phyloP scores from a whole-genome alignment of 2,329 filamentous ascomycete species.

The Clonostachys byssicola region DNA sequence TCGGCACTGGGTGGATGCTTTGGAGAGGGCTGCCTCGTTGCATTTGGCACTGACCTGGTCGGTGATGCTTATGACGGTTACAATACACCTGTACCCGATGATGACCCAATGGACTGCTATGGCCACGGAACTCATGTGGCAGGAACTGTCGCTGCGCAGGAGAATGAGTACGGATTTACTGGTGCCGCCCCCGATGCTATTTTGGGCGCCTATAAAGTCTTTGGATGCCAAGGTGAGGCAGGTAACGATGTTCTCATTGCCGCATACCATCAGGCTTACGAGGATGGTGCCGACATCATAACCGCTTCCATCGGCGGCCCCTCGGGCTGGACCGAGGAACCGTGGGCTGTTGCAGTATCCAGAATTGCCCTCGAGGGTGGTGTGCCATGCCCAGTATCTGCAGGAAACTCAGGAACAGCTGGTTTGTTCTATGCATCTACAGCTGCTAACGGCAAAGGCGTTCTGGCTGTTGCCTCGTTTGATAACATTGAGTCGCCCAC shows the following conservation, averaged over 20 bases:
- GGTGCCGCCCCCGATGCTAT: slow-evolving; percentile 53
- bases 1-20: slow-evolving; percentile 62
- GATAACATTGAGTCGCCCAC: slow-evolving; percentile 39
- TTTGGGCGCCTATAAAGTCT: slow-evolving; percentile 52
- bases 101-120: slow-evolving; percentile 46
- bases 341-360: slow-evolving; percentile 43
- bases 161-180: slow-evolving; percentile 46
- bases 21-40: slow-evolving; percentile 53
- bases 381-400: slow-evolving; percentile 47
- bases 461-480: slow-evolving; percentile 44
- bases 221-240: slow-evolving; percentile 48
- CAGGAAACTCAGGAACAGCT: slow-evolving; percentile 40
- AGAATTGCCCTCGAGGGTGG: slow-evolving; percentile 45
- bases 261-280: slow-evolving; percentile 55
- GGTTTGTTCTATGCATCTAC: slow-evolving; percentile 46
- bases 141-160: slow-evolving; percentile 58
- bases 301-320: slow-evolving; percentile 48
- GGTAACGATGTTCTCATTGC: slow-evolving; percentile 53
- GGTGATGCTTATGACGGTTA: slow-evolving; percentile 45
- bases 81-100: slow-evolving; percentile 35
- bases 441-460: slow-evolving; percentile 40
- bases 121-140: slow-evolving; percentile 61
- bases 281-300: slow-evolving; percentile 56
- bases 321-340: slow-evolving; percentile 47
- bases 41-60: slow-evolving; percentile 52